Evolutionary conservation across 352 stramenopile genomes (phyloP).

Genomic region (Blastocystis sp.): DNA sequence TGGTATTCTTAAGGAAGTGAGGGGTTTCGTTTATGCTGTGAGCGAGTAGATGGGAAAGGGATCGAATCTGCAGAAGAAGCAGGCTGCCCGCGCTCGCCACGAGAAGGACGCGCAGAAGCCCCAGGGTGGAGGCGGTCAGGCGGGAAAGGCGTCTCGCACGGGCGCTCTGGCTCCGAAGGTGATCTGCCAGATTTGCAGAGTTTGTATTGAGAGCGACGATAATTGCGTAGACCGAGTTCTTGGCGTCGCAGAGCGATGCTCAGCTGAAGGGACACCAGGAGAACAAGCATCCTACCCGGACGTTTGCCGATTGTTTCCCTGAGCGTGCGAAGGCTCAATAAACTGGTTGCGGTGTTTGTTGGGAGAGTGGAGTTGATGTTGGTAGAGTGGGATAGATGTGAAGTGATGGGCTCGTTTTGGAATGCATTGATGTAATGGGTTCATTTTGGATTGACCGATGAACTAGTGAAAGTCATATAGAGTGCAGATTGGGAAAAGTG

Average conservation of each 20-base stretch:
- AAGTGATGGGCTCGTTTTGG: not conserved
- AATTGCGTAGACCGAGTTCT: conserved; percentile 18
- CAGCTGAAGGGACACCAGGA: conserved; percentile 34
- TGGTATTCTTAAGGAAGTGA: not conserved
- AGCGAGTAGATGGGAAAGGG: conserved; percentile 52
- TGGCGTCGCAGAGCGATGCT: conserved; percentile 16
- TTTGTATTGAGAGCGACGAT: not conserved
- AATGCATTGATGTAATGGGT: not conserved
- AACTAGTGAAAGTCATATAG: not conserved
- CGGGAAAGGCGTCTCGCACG: conserved; percentile 41
- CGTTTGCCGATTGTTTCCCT: conserved; percentile 53
- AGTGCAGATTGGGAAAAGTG: not conserved
- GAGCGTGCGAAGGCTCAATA: not conserved
- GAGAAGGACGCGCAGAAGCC: conserved; percentile 28
- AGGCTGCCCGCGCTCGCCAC: conserved; percentile 36
- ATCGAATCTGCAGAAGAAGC: conserved; percentile 53
- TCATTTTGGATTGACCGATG: not conserved
- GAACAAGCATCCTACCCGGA: conserved; percentile 30
- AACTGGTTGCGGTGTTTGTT: not conserved
- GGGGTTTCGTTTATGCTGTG: not conserved
- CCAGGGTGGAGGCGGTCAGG: conserved; percentile 43
- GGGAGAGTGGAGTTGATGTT: not conserved
- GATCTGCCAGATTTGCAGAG: conserved; percentile 41
- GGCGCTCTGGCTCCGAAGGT: conserved; percentile 38
- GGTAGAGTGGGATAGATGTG: not conserved